Evolutionary conservation across 768 basidiomycete genomes (phyloP).

Genomic region (Pulveroboletus frians): DNA sequence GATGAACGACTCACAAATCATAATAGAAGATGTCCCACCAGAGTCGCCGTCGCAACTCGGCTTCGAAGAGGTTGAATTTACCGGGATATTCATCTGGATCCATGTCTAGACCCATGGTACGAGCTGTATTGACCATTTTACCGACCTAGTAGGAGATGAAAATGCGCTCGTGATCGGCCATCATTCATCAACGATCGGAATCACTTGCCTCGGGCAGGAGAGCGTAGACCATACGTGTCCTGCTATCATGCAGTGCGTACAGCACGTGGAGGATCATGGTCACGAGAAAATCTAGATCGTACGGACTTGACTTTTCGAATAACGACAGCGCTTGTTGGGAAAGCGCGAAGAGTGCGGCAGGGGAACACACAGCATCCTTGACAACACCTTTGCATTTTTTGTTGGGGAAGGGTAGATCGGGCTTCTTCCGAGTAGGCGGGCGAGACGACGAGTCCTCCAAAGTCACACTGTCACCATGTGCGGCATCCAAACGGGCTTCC

Average conservation of each 20-base stretch:
- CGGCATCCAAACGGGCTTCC: constrained; percentile 23
- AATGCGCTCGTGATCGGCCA: constrained; percentile 9
- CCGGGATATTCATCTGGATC: constrained; percentile 54
- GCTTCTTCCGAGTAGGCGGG: constrained; percentile 19
- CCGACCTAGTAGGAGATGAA: constrained; percentile 41
- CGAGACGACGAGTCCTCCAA: constrained; percentile 24
- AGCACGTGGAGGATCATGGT: constrained; percentile 55
- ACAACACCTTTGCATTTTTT: constrained; percentile 26
- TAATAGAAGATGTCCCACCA: constrained; percentile 83
- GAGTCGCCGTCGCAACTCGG: constrained; percentile 48
- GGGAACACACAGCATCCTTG: constrained; percentile 28
- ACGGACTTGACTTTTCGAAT: constrained; percentile 38
- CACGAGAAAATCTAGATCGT: constrained; percentile 54
- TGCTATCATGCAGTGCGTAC: constrained; percentile 50
- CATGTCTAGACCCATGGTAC: constrained; percentile 54
- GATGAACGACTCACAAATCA: constrained; percentile 56
- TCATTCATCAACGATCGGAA: constrained; percentile 27
- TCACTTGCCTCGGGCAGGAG: constrained; percentile 26
- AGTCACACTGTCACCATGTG: constrained; percentile 14
- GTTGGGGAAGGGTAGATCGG: constrained; percentile 9
- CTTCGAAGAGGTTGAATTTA: constrained; percentile 45
- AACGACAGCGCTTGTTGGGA: constrained; percentile 44
- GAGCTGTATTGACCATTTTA: constrained; percentile 64
- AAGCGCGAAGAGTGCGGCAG: constrained; percentile 41
- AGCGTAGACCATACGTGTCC: constrained; percentile 36